Base-by-base conservation (phyloP, 805 yeast genomes). In the Kurtzmaniella fragi region DNA sequence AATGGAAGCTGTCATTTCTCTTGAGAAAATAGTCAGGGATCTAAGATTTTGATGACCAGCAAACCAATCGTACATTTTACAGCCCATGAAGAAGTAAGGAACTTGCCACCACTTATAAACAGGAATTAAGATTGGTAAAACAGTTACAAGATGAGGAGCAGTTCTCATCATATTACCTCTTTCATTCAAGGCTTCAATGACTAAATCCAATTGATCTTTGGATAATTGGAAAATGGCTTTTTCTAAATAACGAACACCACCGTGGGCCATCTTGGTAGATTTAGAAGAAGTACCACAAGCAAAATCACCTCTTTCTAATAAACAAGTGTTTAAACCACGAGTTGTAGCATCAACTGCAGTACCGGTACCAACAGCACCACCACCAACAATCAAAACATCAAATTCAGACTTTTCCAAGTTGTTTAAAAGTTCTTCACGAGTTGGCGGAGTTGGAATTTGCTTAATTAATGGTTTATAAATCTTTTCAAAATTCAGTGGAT, bases 301-400 rank as follows among this genome's bases (percentile, higher is more conserved):
- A 57, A 84, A 90, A 68, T 90, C 98, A 47, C 78, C 80, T 57
- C 83, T 83, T 63, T 90, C 98, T 42, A 90, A 75, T 42, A 90
- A 62, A 37, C 95, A 85, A 32, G 88, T 96, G 55, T 87, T 85
- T 50, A 89, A 76, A 35, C 97, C 97, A 62, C 98, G 76, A 32
- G 95, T 77, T 23, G 83, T 77, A 28, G 96, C 96, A 64, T 90
- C 98, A 32, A 90, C 69, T 1, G 96, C 97, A 35, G 87, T 78
- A 43, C 97, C 98, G 4, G 96, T 70, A 46, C 98, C 98, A 12
- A 93, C 82, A 30, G 97, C 97, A 58, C 98, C 98, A 49, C 96
- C 97, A 44, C 98, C 98, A 49, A 91, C 80, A 49, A 90, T 73
- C 47, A 90, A 64, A n/a, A 90, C 75, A 58, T 91, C 97, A 54